Base-by-base conservation (phyloP, 2,329 filamentous ascomycete species). In the Fonsecaea erecta region DNA sequence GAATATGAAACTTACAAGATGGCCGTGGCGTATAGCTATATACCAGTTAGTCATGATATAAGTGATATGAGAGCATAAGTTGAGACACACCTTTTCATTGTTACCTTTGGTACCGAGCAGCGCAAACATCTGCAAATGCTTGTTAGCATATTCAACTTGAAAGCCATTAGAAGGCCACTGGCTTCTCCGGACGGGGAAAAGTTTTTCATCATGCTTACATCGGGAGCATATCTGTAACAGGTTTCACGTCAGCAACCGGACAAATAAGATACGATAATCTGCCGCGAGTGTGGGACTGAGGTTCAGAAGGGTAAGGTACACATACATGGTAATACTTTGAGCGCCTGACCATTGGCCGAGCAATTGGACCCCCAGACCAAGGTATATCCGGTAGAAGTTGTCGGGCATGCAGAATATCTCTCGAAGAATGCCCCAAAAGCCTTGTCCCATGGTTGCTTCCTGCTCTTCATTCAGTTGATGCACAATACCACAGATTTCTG, bases 331-430 rank as follows among this genome's bases (percentile, higher is more conserved):
- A 76, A 93, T 92, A 46, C 84, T 87, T 4, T 87, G 87, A 0
- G 90, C 89, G 0, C 90, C 90, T 0, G 84, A 87, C 89, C 89
- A 92, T 73, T 94, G 91, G 0, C 85, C 85, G 0, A 93, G 82
- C 55, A 94, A 76, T 76, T 94, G 91, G 0, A 88, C 86, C 78
- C 87, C 84, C 62, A 87, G 79, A 35, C 86, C 84, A 28, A 94
- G 82, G 74, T 89, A 89, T 3, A 93, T 80, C 2, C 90, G 84
- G 78, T 93, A 93, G 2, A 90, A 78, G 77, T 93, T 93, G 74
- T 84, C 85, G 26, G 85, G 86, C 66, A 87, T 81, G 14, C 86
- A 73, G 75, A 93, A 84, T 4, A 91, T 60, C 34, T 60, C 57
- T n/a, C 57, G 57, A 32, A 60, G 12, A 37, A 51, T 81, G 1